Percentiles rank a stretch among this genome's conserved stretches.
Conservation (phyloP, 257 asterid species). For the Leptodermis oblonga region DNA sequence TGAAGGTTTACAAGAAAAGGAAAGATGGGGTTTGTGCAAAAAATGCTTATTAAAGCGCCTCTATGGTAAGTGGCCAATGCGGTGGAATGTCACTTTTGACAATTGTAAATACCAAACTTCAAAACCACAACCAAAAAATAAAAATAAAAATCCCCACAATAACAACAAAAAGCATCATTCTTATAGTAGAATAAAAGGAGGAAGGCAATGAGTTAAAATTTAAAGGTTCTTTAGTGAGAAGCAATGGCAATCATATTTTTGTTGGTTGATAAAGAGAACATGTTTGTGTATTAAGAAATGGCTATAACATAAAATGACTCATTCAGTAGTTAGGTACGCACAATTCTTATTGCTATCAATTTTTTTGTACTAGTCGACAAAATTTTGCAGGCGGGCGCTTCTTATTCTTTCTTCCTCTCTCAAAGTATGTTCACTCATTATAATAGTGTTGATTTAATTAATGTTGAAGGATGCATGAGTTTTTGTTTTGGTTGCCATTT, state of each 20-base stretch:
- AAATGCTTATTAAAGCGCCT: not conserved
- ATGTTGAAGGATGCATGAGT: not conserved
- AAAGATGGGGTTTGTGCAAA: not conserved
- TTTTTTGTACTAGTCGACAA: no score
- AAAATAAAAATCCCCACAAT: not conserved
- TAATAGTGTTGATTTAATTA: not conserved
- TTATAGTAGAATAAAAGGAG: not conserved
- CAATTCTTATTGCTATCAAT: no score
- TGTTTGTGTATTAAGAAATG: not conserved
- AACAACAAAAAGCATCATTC: not conserved
- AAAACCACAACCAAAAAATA: not conserved
- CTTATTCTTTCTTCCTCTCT: no score
- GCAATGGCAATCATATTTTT: slow-evolving; percentile 9
- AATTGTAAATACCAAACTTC: not conserved
- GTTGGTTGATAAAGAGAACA: slow-evolving; percentile 2
- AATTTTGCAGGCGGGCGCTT: no score
- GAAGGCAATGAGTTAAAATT: slow-evolving; percentile 7
- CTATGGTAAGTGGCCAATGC: not conserved
- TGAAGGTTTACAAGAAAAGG: not conserved
- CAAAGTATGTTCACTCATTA: no score
- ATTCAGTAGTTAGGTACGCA: no score
- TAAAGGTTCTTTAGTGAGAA: slow-evolving; percentile 17
- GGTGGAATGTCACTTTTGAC: slow-evolving; percentile 22
- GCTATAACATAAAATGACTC: no score
- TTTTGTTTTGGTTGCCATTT: not conserved